Conservation (phyloP, 371 early-diverging fungal genomes). For the Mortierella sp. region DNA sequence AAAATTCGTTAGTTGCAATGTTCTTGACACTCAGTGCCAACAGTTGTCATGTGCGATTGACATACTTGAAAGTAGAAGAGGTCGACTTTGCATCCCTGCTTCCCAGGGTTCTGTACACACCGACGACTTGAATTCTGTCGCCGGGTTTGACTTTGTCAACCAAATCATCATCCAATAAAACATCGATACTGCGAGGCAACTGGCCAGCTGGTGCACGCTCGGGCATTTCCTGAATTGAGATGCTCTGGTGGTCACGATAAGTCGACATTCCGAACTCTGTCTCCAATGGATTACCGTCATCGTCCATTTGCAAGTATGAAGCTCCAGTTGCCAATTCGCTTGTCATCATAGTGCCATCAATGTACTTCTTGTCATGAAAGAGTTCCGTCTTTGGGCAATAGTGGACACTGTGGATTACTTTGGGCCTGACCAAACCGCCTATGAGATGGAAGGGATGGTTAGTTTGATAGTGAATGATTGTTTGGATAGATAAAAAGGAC, state of each 20-base stretch:
- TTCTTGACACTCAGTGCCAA: background rate
- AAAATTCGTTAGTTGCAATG: background rate
- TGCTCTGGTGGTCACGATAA: constrained; percentile 97
- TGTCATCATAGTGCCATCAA: constrained; percentile 82
- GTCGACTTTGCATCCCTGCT: constrained; percentile 80
- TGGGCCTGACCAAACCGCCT: constrained; percentile 97
- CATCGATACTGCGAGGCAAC: constrained; percentile 96
- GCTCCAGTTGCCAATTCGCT: constrained; percentile 77
- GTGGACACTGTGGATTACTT: constrained; percentile 95
- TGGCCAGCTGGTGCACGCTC: constrained; percentile 99
- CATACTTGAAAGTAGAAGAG: constrained; percentile 87
- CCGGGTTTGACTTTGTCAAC: constrained; percentile 99
- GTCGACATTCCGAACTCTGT: constrained; percentile 97
- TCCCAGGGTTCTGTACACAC: constrained; percentile 94
- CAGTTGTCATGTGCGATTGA: background rate
- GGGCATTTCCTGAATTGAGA: constrained; percentile 99
- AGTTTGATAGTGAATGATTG: background rate
- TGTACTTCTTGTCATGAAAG: constrained; percentile 92
- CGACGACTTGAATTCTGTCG: constrained; percentile 97
- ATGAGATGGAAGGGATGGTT: background rate
- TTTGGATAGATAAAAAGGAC: background rate
- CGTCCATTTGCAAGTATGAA: constrained; percentile 91
- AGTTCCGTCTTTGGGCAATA: constrained; percentile 87
- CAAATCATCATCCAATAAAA: constrained; percentile 97
- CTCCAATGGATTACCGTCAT: constrained; percentile 90